Evolutionary conservation across 1,139 yeast genomes (phyloP), one percentile per base, ranked within the genome.

Genomic region (Blastobotrys buckinghamii): DNA sequence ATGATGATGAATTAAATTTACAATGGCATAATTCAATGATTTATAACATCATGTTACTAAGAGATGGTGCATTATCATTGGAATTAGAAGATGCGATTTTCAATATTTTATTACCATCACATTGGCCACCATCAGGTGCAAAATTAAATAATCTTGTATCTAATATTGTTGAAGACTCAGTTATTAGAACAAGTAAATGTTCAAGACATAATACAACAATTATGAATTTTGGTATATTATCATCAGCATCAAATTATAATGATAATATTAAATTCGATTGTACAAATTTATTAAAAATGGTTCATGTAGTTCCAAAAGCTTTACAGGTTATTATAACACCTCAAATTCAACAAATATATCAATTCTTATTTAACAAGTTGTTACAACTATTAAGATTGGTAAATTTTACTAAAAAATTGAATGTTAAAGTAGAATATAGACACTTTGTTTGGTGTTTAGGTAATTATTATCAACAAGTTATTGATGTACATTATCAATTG

Each of bases 261-360:
- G 49, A 44, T 15, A 15, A 36, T 16, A 7, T 16, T 13, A 34
- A 41, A 19, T 32, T 53, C n/a, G 13, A 41, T 13, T 55, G 53
- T 16, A 53, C 52, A 3, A 49, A 53, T 30, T 46, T 39, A 22
- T 44, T 53, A 6, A 42, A 29, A 24, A 44, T 58, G 39, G 45
- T 50, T 27, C 58, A 58, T 46, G 47, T 46, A 20, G 55, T 56
- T 2, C 60, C 59, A 2, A 38, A 45, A 33, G 61, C 62, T 10
- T 44, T 58, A n/a, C 37, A 47, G 17, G 19, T 54, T 8, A 40
- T 59, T 9, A 30, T 59, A 19, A 48, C 50, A 20, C 24, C 44
- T 1, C 30, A 36, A 19, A 50, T 53, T 9, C 30, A 53, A 10
- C 19, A 38, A 7, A 35, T 42, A 13, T 49, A 49, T 35, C 48